A percentile compares a stretch with the other conserved stretches of the same genome.
phyloP scores from a whole-genome alignment of 2,329 filamentous ascomycete species.

The Phialocephala sp. region DNA sequence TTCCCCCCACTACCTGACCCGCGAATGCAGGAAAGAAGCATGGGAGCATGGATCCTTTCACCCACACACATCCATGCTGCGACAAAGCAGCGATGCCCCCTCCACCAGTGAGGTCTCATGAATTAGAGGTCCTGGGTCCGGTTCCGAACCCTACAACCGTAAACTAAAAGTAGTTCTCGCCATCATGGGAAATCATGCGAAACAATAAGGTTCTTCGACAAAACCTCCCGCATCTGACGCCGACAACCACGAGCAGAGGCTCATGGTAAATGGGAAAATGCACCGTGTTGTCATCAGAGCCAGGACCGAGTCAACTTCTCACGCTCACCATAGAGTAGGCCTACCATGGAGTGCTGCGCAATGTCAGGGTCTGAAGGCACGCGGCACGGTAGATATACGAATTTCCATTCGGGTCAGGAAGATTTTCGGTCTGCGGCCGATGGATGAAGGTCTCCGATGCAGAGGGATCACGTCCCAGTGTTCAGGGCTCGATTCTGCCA shows the following conservation, averaged over 20 bases:
- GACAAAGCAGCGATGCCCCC: constrained; percentile 23
- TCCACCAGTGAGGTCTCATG: background rate
- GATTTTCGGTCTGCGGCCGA: background rate
- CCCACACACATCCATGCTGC: constrained; percentile 16
- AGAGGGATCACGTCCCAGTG: background rate
- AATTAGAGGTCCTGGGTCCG: constrained; percentile 1
- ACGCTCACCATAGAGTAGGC: no score
- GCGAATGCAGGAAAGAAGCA: constrained; percentile 23
- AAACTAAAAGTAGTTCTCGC: constrained; percentile 5
- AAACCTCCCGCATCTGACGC: background rate
- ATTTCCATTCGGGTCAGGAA: constrained; percentile 5
- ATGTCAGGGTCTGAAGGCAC: constrained; percentile 15
- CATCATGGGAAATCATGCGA: background rate
- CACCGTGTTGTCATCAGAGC: background rate
- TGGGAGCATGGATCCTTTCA: constrained; percentile 18
- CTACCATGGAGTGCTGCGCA: background rate
- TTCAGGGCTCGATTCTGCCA: constrained; percentile 5
- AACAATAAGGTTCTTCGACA: background rate
- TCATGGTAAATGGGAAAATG: background rate
- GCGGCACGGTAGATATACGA: constrained; percentile 28
- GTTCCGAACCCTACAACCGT: background rate
- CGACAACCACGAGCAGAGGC: background rate
- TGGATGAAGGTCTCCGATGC: constrained; percentile 5
- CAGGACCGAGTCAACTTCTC: background rate
- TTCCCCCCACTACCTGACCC: constrained; percentile 30